Base-by-base conservation (phyloP, 768 basidiomycete species). In the Russula sp. region DNA sequence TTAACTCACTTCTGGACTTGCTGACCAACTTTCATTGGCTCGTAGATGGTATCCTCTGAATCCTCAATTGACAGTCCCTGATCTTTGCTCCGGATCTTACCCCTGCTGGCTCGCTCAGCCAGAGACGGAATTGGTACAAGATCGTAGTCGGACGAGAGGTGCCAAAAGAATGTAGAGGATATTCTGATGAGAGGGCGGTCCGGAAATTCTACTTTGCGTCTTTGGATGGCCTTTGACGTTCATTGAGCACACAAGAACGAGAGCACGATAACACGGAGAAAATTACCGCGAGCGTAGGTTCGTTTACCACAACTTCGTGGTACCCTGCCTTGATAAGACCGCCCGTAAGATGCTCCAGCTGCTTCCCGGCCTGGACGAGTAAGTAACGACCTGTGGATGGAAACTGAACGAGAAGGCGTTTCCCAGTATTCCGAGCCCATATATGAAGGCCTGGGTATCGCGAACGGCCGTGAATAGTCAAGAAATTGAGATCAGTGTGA, bases 151-250 rank as follows among this genome's bases (percentile, higher is more conserved):
- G 94, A 93, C 0, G 86, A 91, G 14, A 97, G 81, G 71, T 94
- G 93, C 90, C 90, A 96, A 79, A 97, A 97, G 75, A 95, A 94
- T 0, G 94, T 98, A 2, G 92, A 95, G 3, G 94, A 95, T 67
- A 98, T 94, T n/a, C 95, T 88, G 68, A 95, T 92, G 40, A 89
- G 78, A 14, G 95, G 95, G n/a, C 95, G 86, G 59, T 84, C 80
- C 2, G 92, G 86, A 64, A 77, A 79, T 64, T 82, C 78, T 13
- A 69, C 67, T 69, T 81, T 87, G 48, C 89, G 82, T 57, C 78
- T 76, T 60, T 84, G 81, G 56, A 94, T 85, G 18, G 83, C 79
- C 89, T 92, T 42, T 30, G 18, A 42, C 59, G 3, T 32, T 42
- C 50, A 16, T 38, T 66, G 61, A 61, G 59, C 30, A 46, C 26